Evolutionary conservation across 108 stramenopile genomes (phyloP), one percentile per base, ranked within the genome.

Genomic region (Skeletonema potamos): DNA sequence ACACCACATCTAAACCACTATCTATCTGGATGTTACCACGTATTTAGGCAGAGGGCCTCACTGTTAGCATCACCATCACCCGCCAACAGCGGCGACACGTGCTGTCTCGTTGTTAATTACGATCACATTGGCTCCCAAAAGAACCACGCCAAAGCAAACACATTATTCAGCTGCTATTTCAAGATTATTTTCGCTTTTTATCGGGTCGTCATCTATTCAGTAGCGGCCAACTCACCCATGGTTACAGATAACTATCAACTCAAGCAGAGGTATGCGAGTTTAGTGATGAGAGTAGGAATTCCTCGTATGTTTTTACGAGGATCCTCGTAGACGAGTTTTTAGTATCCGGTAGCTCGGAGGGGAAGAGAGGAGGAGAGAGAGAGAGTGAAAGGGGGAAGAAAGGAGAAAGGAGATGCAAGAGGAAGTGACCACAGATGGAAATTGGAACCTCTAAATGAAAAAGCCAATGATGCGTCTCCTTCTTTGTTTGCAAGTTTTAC

Each of bases 201-300:
- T 22, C 18, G 22, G 48, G 48, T 22, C 48, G 20, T 51, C n/a
- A 22, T 51, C 48, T 4, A 8, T 51, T 6, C 48, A 20, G 15
- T 15, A 34, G 67, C 27, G 17, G 56, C 37, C 56, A 28, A 71
- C 70, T 71, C 13, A 71, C 70, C 70, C 70, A 71, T 71, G 70
- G 70, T 71, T 61, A 1, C 39, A 9, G 22, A 20, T 51, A 51
- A 51, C 48, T 51, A 51, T 22, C 48, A 51, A 41, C 39, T 41
- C 39, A 41, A 41, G 39, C 39, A 41, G 39, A 41, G 39, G 39
- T n/a, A 41, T 41, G n/a, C n/a, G 39, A n/a, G 39, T 37, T 37
- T 1, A 12, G 1, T 37, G 36, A 0, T 10, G 36, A 37, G 36
- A 37, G 36, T 37, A 37, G 39, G 39, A 41, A n/a, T 41, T 37